A percentile compares a stretch with the other conserved stretches of the same genome.
Evolutionary conservation across 192 early-diverging fungal species (phyloP).

Genomic region (Chytriomyces sp.): DNA sequence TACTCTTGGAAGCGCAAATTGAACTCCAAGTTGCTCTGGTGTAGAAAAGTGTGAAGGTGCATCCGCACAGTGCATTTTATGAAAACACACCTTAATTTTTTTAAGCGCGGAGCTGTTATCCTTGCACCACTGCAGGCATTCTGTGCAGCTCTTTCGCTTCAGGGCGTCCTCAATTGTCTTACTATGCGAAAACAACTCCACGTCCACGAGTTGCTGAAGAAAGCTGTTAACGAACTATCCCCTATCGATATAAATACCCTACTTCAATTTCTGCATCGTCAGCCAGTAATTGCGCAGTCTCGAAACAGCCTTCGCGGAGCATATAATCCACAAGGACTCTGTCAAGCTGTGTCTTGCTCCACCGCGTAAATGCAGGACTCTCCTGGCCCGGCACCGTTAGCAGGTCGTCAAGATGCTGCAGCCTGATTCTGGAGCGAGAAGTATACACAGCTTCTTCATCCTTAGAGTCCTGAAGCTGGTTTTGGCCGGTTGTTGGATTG

Average conservation of each 20-base stretch:
- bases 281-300: slow-evolving; percentile 71
- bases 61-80: neutral
- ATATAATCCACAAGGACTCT: slow-evolving; percentile 95
- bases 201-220: slow-evolving; percentile 79
- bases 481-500: neutral
- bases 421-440: slow-evolving; percentile 68
- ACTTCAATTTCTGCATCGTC: slow-evolving; percentile 66
- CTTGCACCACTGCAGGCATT: slow-evolving; percentile 90
- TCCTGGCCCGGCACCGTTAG: slow-evolving; percentile 63
- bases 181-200: slow-evolving; percentile 85
- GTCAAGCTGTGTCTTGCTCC: slow-evolving; percentile 85
- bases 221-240: neutral
- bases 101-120: slow-evolving; percentile 87
- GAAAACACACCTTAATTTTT: slow-evolving; percentile 76
- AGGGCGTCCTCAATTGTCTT: slow-evolving; percentile 81
- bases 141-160: slow-evolving; percentile 74
- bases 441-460: slow-evolving; percentile 73
- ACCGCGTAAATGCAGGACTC: slow-evolving; percentile 71
- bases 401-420: slow-evolving; percentile 79
- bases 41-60: neutral
- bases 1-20: slow-evolving; percentile 93
- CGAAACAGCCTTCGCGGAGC: slow-evolving; percentile 80
- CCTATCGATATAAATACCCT: slow-evolving; percentile 4
- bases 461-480: slow-evolving; percentile 70
- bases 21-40: slow-evolving; percentile 93